phyloP scores from a whole-genome alignment of 2,329 filamentous ascomycete species.

The Curvularia sp. region DNA sequence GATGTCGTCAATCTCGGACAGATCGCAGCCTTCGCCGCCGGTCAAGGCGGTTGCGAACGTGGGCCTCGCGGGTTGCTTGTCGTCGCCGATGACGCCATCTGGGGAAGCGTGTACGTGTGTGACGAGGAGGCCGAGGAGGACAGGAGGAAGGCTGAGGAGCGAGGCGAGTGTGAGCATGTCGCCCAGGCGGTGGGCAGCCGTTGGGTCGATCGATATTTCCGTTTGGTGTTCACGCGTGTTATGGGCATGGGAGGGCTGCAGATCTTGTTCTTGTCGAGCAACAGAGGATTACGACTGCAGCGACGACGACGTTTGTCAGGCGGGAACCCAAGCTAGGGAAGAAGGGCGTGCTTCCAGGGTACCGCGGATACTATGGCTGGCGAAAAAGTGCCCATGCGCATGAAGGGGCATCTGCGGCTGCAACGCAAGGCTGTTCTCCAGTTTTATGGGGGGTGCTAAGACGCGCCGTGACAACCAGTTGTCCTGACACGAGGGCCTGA shows the following conservation, averaged over 20 bases:
- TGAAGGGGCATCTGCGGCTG: slow-evolving; percentile 8
- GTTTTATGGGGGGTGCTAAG: slow-evolving; percentile 9
- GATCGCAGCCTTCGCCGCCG: slow-evolving; percentile 41
- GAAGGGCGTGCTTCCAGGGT: slow-evolving; percentile 8
- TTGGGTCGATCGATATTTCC: slow-evolving; percentile 12
- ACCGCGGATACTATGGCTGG: slow-evolving; percentile 5
- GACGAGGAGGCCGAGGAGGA: slow-evolving; percentile 31
- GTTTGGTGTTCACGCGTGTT: neutral
- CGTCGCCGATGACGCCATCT: slow-evolving; percentile 35
- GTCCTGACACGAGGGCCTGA: slow-evolving; percentile 9
- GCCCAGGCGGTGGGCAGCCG: slow-evolving; percentile 7
- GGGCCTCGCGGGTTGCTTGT: slow-evolving; percentile 22
- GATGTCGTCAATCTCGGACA: slow-evolving; percentile 36
- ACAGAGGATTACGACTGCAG: slow-evolving; percentile 1
- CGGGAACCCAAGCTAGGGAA: slow-evolving; percentile 3
- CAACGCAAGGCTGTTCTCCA: slow-evolving; percentile 11
- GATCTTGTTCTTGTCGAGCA: slow-evolving; percentile 11
- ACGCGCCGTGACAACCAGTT: slow-evolving; percentile 12
- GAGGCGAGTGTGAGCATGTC: slow-evolving; percentile 33
- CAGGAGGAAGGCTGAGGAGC: slow-evolving; percentile 32
- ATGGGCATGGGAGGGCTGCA: slow-evolving; percentile 11
- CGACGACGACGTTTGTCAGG: slow-evolving; percentile 2
- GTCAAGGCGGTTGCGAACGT: slow-evolving; percentile 37
- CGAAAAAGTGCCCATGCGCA: slow-evolving; percentile 11
- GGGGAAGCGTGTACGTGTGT: slow-evolving; percentile 33